Percentiles rank a stretch among this genome's conserved stretches.
These are phyloP conservation scores for Bombardia bombarda DNA, from an alignment of 495 filamentous ascomycete genomes.

Conservation along the genomic window DNA sequence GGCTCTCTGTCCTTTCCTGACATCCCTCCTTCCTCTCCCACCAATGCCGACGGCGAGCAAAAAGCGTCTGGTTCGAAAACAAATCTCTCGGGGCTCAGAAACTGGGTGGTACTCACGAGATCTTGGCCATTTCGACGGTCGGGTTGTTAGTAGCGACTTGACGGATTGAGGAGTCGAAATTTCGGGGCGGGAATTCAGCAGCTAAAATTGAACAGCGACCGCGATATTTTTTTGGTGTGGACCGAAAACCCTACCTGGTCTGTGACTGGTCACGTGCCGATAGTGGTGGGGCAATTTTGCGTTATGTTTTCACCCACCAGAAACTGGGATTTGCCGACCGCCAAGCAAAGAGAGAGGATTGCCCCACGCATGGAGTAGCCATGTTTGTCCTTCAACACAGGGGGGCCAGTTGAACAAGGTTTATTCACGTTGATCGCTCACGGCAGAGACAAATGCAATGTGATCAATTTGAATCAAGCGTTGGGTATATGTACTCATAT, in stretches of 20 bases:
- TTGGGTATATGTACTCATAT: too few relatives aligned
- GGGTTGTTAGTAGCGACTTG: conserved; percentile 26
- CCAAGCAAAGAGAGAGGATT: too few relatives aligned
- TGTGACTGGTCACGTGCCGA: not conserved
- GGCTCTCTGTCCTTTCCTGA: not conserved
- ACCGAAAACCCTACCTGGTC: not conserved
- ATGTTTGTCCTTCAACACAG: too few relatives aligned
- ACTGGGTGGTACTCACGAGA: conserved; percentile 32
- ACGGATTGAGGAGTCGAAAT: conserved; percentile 25
- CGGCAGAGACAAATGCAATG: too few relatives aligned
- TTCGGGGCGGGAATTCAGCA: conserved; percentile 21
- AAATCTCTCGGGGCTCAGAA: not conserved
- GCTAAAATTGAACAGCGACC: conserved; percentile 20
- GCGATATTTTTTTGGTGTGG: conserved; percentile 23
- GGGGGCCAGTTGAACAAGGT: too few relatives aligned
- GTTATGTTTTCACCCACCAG: too few relatives aligned
- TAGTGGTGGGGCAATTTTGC: too few relatives aligned
- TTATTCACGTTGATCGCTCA: too few relatives aligned
- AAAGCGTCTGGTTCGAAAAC: not conserved
- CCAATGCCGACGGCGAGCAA: not conserved
- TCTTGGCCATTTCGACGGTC: conserved; percentile 42
- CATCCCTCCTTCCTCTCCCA: not conserved
- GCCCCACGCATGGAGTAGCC: too few relatives aligned
- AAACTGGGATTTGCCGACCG: too few relatives aligned
- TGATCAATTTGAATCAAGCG: too few relatives aligned